Evolutionary conservation across 805 yeast species (phyloP), one percentile per base, ranked within the genome.

Genomic region (Pichia heedii): DNA sequence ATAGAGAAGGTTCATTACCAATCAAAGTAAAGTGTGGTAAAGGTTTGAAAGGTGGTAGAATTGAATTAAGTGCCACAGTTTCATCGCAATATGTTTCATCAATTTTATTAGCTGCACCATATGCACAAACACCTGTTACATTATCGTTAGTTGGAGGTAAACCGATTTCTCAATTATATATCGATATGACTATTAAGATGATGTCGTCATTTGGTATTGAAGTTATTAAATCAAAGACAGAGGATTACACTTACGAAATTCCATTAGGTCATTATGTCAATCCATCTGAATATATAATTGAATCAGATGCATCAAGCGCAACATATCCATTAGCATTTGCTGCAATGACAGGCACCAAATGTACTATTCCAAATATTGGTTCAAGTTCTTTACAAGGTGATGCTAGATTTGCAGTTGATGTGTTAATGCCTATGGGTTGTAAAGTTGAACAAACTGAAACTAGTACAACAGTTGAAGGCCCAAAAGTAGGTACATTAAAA

Each of bases 31-130:
- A 70, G 44, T 79, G 94, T 34, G 85, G 84, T 18, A 66, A 70
- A 21, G 83, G 85, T 11, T 74, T 90, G 52, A 71, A 74, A 51
- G 98, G 98, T 58, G 98, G 98, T 20, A 70, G 85, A 51, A 87
- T 93, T 50, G 96, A 89, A 63, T 72, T 93, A 39, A 90, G 90
- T 34, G 98, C 98, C 20, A 89, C 97, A 5, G 85, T 93, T 37
- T 89, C 97, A 1, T 93, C 97, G 13, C 98, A 93, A 64, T 93
- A 93, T 56, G 98, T 93, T 37, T 89, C 97, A 1, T 90, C 97
- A 0, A 74, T 93, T 44, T 74, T 93, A 57, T 88, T 93, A 96
- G 85, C 96, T 65, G 97, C 98, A 32, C 98, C 98, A 39, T 93
- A 89, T 58, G 97, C 97, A 11, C 66, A 79, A 45, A 73, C 76